Evolutionary conservation across 805 yeast genomes (phyloP).

Genomic region (Candida awuae): DNA sequence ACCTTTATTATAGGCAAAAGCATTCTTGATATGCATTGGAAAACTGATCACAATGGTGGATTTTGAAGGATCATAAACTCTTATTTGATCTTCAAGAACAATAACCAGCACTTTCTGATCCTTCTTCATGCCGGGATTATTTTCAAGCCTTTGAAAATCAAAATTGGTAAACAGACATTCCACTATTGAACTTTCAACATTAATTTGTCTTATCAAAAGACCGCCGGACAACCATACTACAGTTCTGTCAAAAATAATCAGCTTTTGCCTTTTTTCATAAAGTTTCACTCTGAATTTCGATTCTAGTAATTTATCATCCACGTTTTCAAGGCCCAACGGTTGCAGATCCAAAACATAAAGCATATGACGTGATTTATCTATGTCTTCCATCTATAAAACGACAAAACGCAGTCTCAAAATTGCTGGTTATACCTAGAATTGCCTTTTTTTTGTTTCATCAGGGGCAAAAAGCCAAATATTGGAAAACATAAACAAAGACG

Average conservation of each 20-base stretch:
- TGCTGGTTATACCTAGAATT: too few species aligned
- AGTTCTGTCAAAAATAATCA: slow-evolving; percentile 26
- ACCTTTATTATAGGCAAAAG: slow-evolving; percentile 62
- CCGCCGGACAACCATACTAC: slow-evolving; percentile 47
- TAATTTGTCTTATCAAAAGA: slow-evolving; percentile 39
- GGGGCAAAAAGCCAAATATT: too few species aligned
- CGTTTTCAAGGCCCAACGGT: neutral
- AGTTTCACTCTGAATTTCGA: slow-evolving; percentile 13
- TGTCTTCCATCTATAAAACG: too few species aligned
- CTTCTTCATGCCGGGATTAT: neutral
- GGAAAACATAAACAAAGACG: too few species aligned
- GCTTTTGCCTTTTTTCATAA: slow-evolving; percentile 18
- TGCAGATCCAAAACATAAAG: neutral
- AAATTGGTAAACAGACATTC: slow-evolving; percentile 58
- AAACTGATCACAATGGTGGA: slow-evolving; percentile 51
- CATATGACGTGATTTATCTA: too few species aligned
- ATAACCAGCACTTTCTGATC: slow-evolving; percentile 37
- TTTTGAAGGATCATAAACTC: slow-evolving; percentile 57
- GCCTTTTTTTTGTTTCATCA: too few species aligned
- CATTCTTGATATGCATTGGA: slow-evolving; percentile 58
- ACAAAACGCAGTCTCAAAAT: too few species aligned
- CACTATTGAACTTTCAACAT: slow-evolving; percentile 43
- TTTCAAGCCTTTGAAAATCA: slow-evolving; percentile 17
- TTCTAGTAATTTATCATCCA: neutral
- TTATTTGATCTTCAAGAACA: slow-evolving; percentile 50